Evolutionary conservation across 768 basidiomycete species (phyloP), one percentile per base, ranked within the genome.

Genomic region (Lyophyllum atratum): DNA sequence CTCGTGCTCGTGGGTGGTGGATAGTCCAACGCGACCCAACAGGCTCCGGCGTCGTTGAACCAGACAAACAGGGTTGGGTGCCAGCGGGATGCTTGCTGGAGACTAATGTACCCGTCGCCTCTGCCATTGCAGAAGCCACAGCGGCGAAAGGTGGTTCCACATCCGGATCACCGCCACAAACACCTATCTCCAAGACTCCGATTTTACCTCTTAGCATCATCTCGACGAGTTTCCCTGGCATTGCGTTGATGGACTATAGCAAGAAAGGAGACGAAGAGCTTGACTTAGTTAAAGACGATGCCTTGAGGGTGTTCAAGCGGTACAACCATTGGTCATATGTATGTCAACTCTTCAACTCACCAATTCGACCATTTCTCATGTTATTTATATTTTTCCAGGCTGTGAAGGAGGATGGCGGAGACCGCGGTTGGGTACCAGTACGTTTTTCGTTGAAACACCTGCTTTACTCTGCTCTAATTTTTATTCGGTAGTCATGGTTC

Each of bases 321-420:
- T 98, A 98, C 70, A 97, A 96, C 59, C 95, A 98, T 73, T 98
- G 95, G 94, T 93, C 91, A 71, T 95, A 94, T 74, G 91, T 92
- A 68, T 54, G 82, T 74, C 52, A 25, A 56, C 50, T 56, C 48
- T 60, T 28, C 28, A 61, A 28, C 26, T 53, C 59, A 58, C 58
- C 47, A 55, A 59, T 47, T 28, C 50, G 54, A 22, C 49, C n/a
- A 17, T 22, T 11, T 55, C 24, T 40, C 5, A 40, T 40, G 33
- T 50, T 21, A 25, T 49, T 26, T 12, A 25, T 17, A 40, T 48
- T 45, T 42, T 56, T 48, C 19, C 64, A 93, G 92, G 93, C 93
- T 61, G 93, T 98, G 66, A 95, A 95, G 72, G 92, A 97, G 67
- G 89, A 91, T 14, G 87, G 87, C 21, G 96, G 96, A 43, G 91